These are phyloP conservation scores for Boletus pseudo-olivaceus DNA, from an alignment of 768 basidiomycete species.

Conservation along the genomic window DNA sequence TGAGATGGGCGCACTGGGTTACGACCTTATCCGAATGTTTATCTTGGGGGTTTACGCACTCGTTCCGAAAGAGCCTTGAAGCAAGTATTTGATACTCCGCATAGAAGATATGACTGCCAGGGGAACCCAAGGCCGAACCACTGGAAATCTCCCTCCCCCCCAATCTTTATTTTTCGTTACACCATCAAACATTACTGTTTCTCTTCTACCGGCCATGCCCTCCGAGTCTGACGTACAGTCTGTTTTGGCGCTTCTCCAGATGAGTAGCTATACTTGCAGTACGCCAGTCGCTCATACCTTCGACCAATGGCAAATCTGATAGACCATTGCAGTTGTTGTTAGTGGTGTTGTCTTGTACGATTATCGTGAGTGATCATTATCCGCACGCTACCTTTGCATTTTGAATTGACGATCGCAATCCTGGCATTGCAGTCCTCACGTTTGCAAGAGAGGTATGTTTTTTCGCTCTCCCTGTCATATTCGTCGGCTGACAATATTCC, in stretches of 20 bases:
- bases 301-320: background rate
- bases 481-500: no score
- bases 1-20: no score
- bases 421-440: background rate
- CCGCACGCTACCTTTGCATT: no score
- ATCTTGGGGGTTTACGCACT: no score
- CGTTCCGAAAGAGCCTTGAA: background rate
- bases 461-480: background rate
- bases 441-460: background rate
- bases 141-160: background rate
- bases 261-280: background rate
- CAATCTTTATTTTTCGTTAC: background rate
- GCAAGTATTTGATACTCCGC: background rate
- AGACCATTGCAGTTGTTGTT: no score
- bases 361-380: background rate
- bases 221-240: background rate
- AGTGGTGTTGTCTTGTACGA: slow-evolving; percentile 1
- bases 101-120: no score
- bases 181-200: no score
- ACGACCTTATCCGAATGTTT: no score
- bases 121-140: background rate
- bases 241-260: background rate
- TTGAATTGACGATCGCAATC: background rate
- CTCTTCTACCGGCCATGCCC: background rate
- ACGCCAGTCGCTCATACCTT: no score